Evolutionary conservation across 2,329 filamentous ascomycete genomes (phyloP).

Genomic region (Tympanopsis confertula): DNA sequence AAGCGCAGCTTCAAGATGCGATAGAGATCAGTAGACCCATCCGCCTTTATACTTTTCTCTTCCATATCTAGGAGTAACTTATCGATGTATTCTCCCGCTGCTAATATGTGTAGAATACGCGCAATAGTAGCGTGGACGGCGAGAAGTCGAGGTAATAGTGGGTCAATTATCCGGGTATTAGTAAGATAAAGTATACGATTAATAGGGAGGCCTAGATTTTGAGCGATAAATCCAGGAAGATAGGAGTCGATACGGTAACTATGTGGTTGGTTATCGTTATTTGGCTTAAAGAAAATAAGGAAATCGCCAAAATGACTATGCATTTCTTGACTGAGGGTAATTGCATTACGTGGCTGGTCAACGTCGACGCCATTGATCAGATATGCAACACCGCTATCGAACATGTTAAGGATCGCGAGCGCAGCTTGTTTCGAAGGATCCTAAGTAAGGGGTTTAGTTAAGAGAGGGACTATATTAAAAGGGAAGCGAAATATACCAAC

Average conservation of each 20-base stretch:
- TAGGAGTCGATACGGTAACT: no score
- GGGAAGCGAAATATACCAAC: conserved; percentile 1
- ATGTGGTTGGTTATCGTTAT: no score
- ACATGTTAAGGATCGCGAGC: not conserved
- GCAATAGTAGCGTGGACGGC: conserved; percentile 12
- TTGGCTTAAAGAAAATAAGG: not conserved
- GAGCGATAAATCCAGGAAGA: no score
- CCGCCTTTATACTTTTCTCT: not conserved
- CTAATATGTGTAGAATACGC: conserved; percentile 12
- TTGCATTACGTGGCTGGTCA: not conserved
- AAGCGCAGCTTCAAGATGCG: not conserved
- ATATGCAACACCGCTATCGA: not conserved
- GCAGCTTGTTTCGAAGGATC: not conserved
- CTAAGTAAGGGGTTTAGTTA: not conserved
- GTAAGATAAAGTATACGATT: not conserved
- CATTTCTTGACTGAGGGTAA: not conserved
- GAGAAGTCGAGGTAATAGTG: conserved; percentile 12
- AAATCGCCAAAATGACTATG: not conserved
- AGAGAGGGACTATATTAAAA: not conserved
- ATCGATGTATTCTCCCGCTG: conserved; percentile 8
- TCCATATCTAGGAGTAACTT: not conserved
- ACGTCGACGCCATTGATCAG: not conserved
- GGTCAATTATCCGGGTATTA: conserved; percentile 10
- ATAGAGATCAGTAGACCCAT: not conserved
- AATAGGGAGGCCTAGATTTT: no score